Base-by-base conservation (phyloP, 257 asterid species). In the Gynochthodes officinalis region DNA sequence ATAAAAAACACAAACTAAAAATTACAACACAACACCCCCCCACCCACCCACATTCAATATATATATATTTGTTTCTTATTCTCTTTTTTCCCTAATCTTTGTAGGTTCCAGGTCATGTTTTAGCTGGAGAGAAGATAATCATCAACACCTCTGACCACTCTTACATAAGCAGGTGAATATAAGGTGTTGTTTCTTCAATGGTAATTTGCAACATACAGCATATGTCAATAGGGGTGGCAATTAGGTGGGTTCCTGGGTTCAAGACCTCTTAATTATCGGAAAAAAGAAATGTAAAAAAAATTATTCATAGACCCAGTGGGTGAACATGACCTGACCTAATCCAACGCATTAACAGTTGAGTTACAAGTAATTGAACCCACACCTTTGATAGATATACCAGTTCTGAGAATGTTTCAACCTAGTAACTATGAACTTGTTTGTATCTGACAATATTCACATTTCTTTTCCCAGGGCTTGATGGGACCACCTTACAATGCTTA, bases 21-120 rank as follows among this genome's bases (percentile, higher is more conserved):
- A n/a, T n/a, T n/a, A n/a, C n/a, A n/a, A n/a, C n/a, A n/a, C n/a
- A n/a, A n/a, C n/a, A n/a, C n/a, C n/a, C n/a, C n/a, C n/a, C n/a
- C n/a, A n/a, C n/a, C n/a, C n/a, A n/a, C n/a, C n/a, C n/a, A n/a
- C n/a, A n/a, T n/a, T n/a, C n/a, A n/a, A n/a, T n/a, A n/a, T n/a
- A n/a, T n/a, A n/a, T n/a, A n/a, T n/a, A 37, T 28, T 68, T 55
- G 19, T 35, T n/a, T 67, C 62, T 43, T 52, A 16, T 39, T 40
- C 43, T 19, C 70, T 28, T 43, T 50, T 8, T 48, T 57, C 52
- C 32, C 53, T 28, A 37, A 16, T 44, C 30, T 67, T 28, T 37
- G 5, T 30, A 93, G 97, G 93, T 85, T 75, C 98, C 97, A n/a
- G 81, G 86, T 80, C 93, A 90, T 73, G 77, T 90, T 46, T 71